Conservation (phyloP, 176 grass and related monocot genomes). For the Panicum miliaceum region DNA sequence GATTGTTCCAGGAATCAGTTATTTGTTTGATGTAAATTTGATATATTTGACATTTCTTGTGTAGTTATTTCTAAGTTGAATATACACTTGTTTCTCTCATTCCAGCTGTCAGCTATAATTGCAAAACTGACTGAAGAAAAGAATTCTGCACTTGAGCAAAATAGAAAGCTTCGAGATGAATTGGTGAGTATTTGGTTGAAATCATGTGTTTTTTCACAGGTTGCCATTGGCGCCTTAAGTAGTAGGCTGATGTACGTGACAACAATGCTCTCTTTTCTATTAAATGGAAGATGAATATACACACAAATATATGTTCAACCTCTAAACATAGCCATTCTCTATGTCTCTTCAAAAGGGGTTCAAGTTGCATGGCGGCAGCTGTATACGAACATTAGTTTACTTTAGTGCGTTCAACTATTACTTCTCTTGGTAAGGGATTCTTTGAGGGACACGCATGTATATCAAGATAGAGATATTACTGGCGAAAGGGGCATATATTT, state of each 20-base stretch:
- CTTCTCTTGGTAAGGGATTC: slow-evolving; percentile 1
- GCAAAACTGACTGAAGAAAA: slow-evolving; percentile 54
- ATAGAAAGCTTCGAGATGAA: slow-evolving; percentile 52
- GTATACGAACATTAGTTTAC: neutral
- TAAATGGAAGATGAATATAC: neutral
- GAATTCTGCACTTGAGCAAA: slow-evolving; percentile 61
- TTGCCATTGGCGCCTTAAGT: neutral
- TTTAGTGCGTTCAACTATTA: slow-evolving; percentile 1
- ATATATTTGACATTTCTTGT: neutral
- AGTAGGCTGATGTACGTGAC: slow-evolving; percentile 1
- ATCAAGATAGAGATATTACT: slow-evolving; percentile 1
- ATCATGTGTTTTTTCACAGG: slow-evolving; percentile 7
- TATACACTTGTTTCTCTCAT: slow-evolving; percentile 34
- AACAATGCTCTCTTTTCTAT: slow-evolving; percentile 8
- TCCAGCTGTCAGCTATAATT: slow-evolving; percentile 46
- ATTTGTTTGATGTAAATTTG: slow-evolving; percentile 6
- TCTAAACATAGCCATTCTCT: neutral
- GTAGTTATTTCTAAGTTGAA: slow-evolving; percentile 22
- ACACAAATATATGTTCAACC: slow-evolving; percentile 4
- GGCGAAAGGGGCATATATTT: neutral
- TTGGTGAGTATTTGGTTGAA: slow-evolving; percentile 55
- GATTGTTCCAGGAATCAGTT: slow-evolving; percentile 16
- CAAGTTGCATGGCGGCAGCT: slow-evolving; percentile 26
- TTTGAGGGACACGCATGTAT: slow-evolving; percentile 25
- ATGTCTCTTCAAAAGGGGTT: slow-evolving; percentile 11